Percentiles rank a stretch among this genome's conserved stretches.
These are phyloP conservation scores for Lentithecium fluviatile DNA, from an alignment of 495 filamentous ascomycete genomes.

Conservation along the genomic window DNA sequence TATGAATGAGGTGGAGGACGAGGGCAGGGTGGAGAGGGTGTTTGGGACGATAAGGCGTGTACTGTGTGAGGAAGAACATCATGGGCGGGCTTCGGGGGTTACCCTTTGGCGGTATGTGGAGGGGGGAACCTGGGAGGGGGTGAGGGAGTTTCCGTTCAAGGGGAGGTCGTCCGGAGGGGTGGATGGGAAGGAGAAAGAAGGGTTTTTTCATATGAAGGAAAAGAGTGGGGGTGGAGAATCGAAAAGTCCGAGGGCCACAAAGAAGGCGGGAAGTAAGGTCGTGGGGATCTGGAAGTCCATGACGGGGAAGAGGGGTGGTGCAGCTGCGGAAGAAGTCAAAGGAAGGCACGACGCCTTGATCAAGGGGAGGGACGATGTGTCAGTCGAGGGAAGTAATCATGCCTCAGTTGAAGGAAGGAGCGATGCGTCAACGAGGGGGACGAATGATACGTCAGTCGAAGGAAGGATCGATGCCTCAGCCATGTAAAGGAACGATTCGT, in stretches of 20 bases:
- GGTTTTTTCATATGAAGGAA: neutral
- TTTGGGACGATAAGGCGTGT: slow-evolving; percentile 4
- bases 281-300: neutral
- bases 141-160: slow-evolving; percentile 13
- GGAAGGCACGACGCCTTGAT: neutral
- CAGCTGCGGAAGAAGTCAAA: neutral
- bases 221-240: neutral
- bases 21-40: slow-evolving; percentile 7
- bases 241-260: neutral
- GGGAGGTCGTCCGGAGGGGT: neutral
- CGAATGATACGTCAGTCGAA: no score
- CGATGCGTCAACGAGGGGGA: no score
- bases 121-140: slow-evolving; percentile 23
- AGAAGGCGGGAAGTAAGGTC: neutral
- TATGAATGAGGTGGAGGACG: slow-evolving; percentile 27
- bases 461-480: no score
- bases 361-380: neutral
- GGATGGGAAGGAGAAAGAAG: neutral
- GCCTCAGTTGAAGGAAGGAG: no score
- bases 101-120: slow-evolving; percentile 20
- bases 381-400: no score
- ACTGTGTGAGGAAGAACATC: neutral
- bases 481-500: no score
- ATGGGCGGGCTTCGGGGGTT: slow-evolving; percentile 13
- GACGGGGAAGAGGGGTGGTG: neutral